Base-by-base conservation (phyloP, 2,329 filamentous ascomycete species). In the Nemania diffusa region DNA sequence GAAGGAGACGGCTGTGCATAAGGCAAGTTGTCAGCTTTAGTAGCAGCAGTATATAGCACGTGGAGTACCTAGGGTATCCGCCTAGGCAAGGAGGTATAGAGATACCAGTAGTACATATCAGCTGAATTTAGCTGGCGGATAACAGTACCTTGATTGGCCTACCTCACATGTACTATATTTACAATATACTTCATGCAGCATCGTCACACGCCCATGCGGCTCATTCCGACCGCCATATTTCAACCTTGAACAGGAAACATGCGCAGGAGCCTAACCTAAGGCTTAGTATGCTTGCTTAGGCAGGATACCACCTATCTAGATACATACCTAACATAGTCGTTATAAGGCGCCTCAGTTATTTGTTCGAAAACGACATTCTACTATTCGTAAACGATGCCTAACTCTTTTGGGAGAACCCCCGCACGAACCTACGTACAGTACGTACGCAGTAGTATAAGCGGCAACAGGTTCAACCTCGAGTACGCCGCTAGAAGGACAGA, bases 1-100 rank as follows among this genome's bases (percentile, higher is more conserved):
- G 17, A 11, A 65, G 42, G 26, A 27, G 46, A 42, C n/a, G n/a
- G n/a, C 53, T 44, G 52, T 34, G 63, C 42, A 44, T 13, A 24
- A 24, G 57, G n/a, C 53, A 24, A 62, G 29, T 48, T 42, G 57
- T 62, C 57, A 62, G 57, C 46, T 62, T 34, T 58, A 40, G 57
- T 57, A 29, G 27, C 17, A 17, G 48, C 24, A 22, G 42, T 46
- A n/a, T 44, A 20, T 26, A 40, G 62, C 24, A n/a, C 53, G 17
- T 22, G 55, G 24, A 50, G 52, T 56, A 52, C 51, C 29, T 61
- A 51, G 40, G 50, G 48, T 22, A 7, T 15, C 34, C 34, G 11
- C 34, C 11, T 7, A 40, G 11, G 34, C n/a, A n/a, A n/a, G n/a
- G n/a, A 37, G 15, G 34, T 37, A 37, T 37, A 37, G 34, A 37